These are phyloP conservation scores for Penicillium sp. DNA, from an alignment of 2,329 filamentous ascomycete species.

Conservation along the genomic window DNA sequence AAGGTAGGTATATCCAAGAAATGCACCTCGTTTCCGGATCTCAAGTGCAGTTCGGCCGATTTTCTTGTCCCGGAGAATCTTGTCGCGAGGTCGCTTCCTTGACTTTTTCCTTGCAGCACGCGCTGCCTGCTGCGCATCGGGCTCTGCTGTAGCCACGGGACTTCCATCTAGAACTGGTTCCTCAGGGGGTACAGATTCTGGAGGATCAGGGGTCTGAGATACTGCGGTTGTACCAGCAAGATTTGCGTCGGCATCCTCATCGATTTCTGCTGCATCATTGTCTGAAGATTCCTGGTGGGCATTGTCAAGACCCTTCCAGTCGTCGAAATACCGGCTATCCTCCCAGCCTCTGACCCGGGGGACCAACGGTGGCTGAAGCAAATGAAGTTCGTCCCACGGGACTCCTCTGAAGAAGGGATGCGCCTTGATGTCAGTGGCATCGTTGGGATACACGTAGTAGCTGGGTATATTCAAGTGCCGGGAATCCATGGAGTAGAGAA, in stretches of 20 bases:
- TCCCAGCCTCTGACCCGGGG: constrained; percentile 64
- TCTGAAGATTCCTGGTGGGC: constrained; percentile 38
- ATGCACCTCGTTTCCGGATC: constrained; percentile 74
- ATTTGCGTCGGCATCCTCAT: constrained; percentile 1
- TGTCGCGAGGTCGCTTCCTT: constrained; percentile 76
- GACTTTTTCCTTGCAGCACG: constrained; percentile 51
- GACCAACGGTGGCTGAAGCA: constrained; percentile 68
- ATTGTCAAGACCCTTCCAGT: constrained; percentile 63
- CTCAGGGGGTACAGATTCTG: not conserved
- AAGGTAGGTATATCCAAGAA: constrained; percentile 84
- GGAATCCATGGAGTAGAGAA: constrained; percentile 29
- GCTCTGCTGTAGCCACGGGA: not conserved
- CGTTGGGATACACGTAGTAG: constrained; percentile 71
- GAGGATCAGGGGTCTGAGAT: not conserved
- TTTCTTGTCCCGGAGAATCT: constrained; percentile 67
- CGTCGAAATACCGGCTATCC: constrained; percentile 84
- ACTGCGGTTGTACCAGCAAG: not conserved
- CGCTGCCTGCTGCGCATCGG: constrained; percentile 35
- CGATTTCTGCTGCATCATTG: constrained; percentile 12
- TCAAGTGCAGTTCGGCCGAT: constrained; percentile 66
- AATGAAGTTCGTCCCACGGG: constrained; percentile 70
- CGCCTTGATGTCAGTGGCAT: constrained; percentile 81
- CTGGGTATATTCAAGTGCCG: constrained; percentile 43
- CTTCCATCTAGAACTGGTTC: not conserved
- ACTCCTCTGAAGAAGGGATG: constrained; percentile 82